Base-by-base conservation (phyloP, 202 grass and related monocot species). In the Eragrostis tef region DNA sequence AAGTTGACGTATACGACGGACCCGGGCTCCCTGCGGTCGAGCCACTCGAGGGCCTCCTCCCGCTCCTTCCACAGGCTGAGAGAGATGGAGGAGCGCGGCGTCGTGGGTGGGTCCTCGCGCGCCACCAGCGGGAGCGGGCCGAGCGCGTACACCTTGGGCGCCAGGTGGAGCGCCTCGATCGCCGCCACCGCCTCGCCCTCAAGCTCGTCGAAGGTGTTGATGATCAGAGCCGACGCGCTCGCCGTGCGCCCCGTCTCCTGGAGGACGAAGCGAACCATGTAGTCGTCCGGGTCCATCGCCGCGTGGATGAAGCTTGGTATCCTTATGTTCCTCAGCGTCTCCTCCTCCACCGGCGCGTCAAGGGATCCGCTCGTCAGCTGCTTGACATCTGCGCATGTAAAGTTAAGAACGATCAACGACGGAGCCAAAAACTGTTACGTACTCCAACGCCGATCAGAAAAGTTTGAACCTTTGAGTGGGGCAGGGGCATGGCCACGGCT, bases 1-100 rank as follows among this genome's bases (percentile, higher is more conserved):
- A 93, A 98, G 90, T 98, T 94, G 39, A 98, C 90, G 57, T 94
- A 97, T 14, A 97, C 81, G 61, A 97, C 90, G 0, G 88, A 92
- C 73, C 69, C 73, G 4, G 75, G n/a, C 31, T 49, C 84, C 73
- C 82, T 78, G 52, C 78, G 65, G 68, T 88, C 79, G 11, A 92
- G 81, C 92, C 87, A 94, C 21, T 27, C 20, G 6, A 92, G 78
- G 71, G 85, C 88, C 67, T 73, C 75, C 5, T 70, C 25, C 63
- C 92, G 50, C 75, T 94, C 92, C 75, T 90, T 92, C 89, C 92
- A 94, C 5, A 94, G 79, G 45, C 84, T 81, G 31, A 88, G 88
- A 25, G 43, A 58, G 74, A 94, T 61, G 15, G 79, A 21, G 11
- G 71, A 81, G 26, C 86, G 60, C 70, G 85, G 85, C 0, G 64